These are phyloP conservation scores for Rutstroemia sp. DNA, from an alignment of 2,329 filamentous ascomycete species.

Conservation along the genomic window DNA sequence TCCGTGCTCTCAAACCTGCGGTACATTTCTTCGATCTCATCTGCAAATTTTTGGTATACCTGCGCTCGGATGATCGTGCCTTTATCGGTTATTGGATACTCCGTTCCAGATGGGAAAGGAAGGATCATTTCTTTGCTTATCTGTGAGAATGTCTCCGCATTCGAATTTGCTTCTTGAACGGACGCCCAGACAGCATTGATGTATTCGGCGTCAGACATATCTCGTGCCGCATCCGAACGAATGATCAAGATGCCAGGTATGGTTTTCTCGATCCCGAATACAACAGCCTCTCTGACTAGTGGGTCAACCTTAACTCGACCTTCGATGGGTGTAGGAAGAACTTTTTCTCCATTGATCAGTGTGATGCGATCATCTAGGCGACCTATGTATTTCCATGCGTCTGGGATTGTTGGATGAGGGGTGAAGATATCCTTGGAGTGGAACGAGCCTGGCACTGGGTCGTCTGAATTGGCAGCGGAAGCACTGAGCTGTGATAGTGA, in stretches of 20 bases:
- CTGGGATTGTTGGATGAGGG: conserved; percentile 33
- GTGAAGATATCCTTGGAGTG: conserved; percentile 37
- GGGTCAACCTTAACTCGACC: conserved; percentile 43
- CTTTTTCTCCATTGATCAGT: conserved; percentile 41
- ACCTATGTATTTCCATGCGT: conserved; percentile 37
- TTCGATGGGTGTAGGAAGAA: conserved; percentile 40
- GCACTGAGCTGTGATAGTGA: conserved; percentile 31
- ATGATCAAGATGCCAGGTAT: conserved; percentile 47
- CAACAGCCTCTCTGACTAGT: conserved; percentile 45
- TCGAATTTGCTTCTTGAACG: conserved; percentile 42
- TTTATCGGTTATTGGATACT: conserved; percentile 44
- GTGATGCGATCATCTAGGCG: conserved; percentile 38
- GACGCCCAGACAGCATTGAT: conserved; percentile 41
- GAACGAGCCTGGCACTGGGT: conserved; percentile 35
- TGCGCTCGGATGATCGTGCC: conserved; percentile 43
- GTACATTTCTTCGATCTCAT: conserved; percentile 36
- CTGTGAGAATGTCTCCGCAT: conserved; percentile 42
- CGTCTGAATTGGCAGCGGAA: conserved; percentile 31
- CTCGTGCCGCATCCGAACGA: conserved; percentile 34
- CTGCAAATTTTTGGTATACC: conserved; percentile 37
- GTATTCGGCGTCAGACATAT: conserved; percentile 36
- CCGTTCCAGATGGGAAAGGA: conserved; percentile 35
- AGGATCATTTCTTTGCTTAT: conserved; percentile 45
- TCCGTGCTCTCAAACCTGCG: conserved; percentile 21
- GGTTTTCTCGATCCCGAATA: conserved; percentile 46